Conservation (phyloP, 2,329 filamentous ascomycete genomes). For the Fusarium globosum region DNA sequence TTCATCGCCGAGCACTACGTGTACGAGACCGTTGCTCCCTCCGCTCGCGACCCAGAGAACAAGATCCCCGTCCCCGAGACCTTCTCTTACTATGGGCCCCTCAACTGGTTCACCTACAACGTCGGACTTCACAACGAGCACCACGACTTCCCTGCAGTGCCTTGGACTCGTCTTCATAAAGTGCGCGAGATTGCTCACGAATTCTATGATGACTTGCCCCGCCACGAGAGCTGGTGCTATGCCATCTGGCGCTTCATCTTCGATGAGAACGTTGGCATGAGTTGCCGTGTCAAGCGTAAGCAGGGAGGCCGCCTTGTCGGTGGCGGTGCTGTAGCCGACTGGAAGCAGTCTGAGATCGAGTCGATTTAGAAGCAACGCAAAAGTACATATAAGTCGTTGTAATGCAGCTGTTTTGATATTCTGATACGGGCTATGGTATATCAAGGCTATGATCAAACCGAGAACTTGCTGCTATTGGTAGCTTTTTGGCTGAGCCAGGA, state of each 20-base stretch:
- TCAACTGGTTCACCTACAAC: slow-evolving; percentile 96
- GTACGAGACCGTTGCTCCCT: slow-evolving; percentile 71
- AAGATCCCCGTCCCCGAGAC: slow-evolving; percentile 85
- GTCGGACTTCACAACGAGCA: slow-evolving; percentile 99
- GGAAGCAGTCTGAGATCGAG: slow-evolving; percentile 78
- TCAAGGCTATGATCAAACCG: background rate
- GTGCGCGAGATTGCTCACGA: slow-evolving; percentile 85
- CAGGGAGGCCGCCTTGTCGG: slow-evolving; percentile 75
- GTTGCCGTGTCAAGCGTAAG: slow-evolving; percentile 91
- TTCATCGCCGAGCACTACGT: slow-evolving; percentile 99
- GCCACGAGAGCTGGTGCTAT: slow-evolving; percentile 89
- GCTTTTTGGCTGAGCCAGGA: background rate
- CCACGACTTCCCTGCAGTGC: slow-evolving; percentile 96
- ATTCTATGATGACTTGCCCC: slow-evolving; percentile 90
- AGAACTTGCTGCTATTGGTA: background rate
- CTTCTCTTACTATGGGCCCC: slow-evolving; percentile 93
- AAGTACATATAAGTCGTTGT: slow-evolving; percentile 2
- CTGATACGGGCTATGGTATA: background rate
- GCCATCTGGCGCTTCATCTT: slow-evolving; percentile 96
- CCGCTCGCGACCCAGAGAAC: slow-evolving; percentile 67
- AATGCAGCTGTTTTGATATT: slow-evolving; percentile 5
- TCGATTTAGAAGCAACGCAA: slow-evolving; percentile 55
- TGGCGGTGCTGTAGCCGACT: slow-evolving; percentile 56
- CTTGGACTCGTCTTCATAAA: slow-evolving; percentile 87
- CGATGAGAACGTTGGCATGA: slow-evolving; percentile 89